Percentiles rank a stretch among this genome's conserved stretches.
These are phyloP conservation scores for Auricularia heimuer DNA, from an alignment of 768 basidiomycete genomes.

Conservation along the genomic window DNA sequence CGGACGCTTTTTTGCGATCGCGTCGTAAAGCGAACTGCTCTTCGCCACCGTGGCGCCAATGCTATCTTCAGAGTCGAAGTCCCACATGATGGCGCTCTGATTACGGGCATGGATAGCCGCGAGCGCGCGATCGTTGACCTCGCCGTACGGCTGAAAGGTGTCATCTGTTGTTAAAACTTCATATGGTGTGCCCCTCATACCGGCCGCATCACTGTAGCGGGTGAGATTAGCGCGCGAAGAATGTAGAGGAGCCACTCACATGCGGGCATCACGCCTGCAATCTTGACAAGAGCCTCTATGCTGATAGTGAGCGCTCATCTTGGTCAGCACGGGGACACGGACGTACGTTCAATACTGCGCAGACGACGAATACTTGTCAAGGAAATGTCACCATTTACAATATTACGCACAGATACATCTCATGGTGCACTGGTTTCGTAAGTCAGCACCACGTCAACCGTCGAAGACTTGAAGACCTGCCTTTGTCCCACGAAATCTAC, in stretches of 20 bases:
- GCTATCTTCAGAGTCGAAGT: constrained; percentile 15
- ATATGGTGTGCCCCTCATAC: neutral
- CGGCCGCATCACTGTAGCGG: neutral
- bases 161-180: no score
- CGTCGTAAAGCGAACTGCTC: constrained; percentile 9
- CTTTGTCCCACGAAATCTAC: constrained; percentile 20
- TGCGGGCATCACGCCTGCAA: neutral
- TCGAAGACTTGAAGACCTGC: neutral
- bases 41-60: constrained; percentile 8
- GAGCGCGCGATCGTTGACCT: constrained; percentile 29
- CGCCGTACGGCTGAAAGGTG: constrained; percentile 27
- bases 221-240: neutral
- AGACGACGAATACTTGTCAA: neutral
- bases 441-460: neutral
- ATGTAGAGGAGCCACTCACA: neutral
- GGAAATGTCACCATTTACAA: neutral
- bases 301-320: neutral
- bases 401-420: constrained; percentile 20
- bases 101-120: constrained; percentile 19
- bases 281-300: neutral
- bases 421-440: constrained; percentile 21
- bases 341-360: neutral
- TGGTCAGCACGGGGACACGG: neutral
- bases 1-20: constrained; percentile 9
- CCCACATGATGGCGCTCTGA: constrained; percentile 13